Base-by-base conservation (phyloP, 1,139 yeast genomes). In the Starmera stellimalicola region DNA sequence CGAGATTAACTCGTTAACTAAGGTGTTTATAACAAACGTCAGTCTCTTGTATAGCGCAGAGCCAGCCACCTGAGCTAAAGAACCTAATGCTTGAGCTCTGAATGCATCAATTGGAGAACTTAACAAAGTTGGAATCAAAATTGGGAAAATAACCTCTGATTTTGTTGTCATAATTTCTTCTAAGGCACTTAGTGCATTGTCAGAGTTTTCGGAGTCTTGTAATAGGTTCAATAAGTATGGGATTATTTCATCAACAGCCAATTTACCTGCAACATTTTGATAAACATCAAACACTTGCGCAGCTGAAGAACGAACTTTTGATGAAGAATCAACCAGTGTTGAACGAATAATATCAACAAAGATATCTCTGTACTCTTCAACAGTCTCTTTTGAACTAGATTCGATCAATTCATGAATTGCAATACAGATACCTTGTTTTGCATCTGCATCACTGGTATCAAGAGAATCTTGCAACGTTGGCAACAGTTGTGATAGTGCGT, bases 391-490 rank as follows among this genome's bases (percentile, higher is more conserved):
- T 14, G 75, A 68, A 4, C 95, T 74, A 0, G 95, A 82, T 44
- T 73, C 77, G 42, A 88, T 77, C 45, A 93, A 74, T 55, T 88
- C 97, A 31, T 78, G 73, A 37, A 88, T 65, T 7, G 98, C 98
- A 57, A 88, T 77, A 66, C 98, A 91, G 37, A 91, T 85, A 65
- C 99, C 98, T 62, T 88, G 94, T 54, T 83, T 84, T 32, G 95
- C 82, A 52, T 79, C 94, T 18, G 82, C 65, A 48, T 82, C 93
- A 18, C 80, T 61, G 18, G 64, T 57, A 31, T 65, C 59, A 45
- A 83, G 62, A 7, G 88, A 73, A 30, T 70, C 73, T 45, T 83
- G 80, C 50, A 91, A 66, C 7, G 94, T 82, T 29, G 98, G 97
- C 42, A 93, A 65, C 42, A 93, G 62, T 55, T 83, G 87, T 5